Base-by-base conservation (phyloP, 176 grass and related monocot species). In the Triticum timopheevii region DNA sequence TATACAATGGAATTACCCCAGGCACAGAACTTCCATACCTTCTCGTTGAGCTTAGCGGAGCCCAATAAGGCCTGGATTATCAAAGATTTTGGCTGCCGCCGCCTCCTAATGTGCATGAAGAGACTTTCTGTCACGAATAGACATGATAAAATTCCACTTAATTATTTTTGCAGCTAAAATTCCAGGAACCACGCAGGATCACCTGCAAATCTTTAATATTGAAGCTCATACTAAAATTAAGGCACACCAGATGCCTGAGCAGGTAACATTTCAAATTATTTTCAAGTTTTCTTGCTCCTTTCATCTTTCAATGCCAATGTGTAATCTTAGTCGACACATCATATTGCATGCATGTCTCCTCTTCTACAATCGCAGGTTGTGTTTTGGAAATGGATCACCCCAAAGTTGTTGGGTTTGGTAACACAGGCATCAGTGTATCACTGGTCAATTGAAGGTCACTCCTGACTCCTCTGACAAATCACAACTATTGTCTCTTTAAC, bases 351-450 rank as follows among this genome's bases (percentile, higher is more conserved):
- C 62, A 69, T 79, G 8, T 71, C 24, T 61, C 68, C 11, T 45
- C 22, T 72, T 69, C 62, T 5, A 20, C 45, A 59, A 68, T 69
- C 33, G 1, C 73, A 98, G 96, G 96, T 98, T 80, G 92, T 94
- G 27, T 98, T 98, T 77, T 98, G 96, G 96, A 98, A 98, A 89
- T 98, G 96, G 96, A 94, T 98, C 71, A 92, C 92, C 36, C 93
- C 91, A 62, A 93, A 89, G 84, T 87, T 95, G 89, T 75, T 95
- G 84, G 94, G 91, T 65, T 70, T 95, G 66, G 91, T 91, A 80
- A 95, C 94, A 80, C 94, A 95, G 71, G 49, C 91, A 61, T 85
- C 94, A 2, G 96, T 98, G 52, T 98, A 95, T 85, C 96, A 98
- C 76, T 98, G 93, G 93, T 95, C 93, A 34, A 94, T 98, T 85